These are phyloP conservation scores for Mycena metata DNA, from an alignment of 768 basidiomycete species.

Conservation along the genomic window DNA sequence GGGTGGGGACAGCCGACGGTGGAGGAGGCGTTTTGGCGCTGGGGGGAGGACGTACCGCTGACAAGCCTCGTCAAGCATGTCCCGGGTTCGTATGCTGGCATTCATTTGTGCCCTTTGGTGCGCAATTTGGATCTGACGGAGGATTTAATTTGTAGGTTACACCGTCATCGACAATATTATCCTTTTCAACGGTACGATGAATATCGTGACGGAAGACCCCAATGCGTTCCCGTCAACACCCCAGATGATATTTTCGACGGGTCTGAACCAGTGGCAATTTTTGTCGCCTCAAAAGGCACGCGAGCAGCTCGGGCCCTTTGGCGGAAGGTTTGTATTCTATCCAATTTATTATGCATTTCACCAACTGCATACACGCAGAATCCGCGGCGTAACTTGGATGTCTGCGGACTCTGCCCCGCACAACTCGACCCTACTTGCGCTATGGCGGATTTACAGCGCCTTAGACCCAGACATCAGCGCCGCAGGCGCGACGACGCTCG, in stretches of 20 bases:
- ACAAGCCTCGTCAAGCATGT: conserved; percentile 73
- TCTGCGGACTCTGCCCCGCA: conserved; percentile 66
- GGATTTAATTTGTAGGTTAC: conserved; percentile 66
- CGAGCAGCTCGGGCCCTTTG: conserved; percentile 62
- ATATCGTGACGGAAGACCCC: conserved; percentile 78
- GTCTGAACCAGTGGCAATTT: conserved; percentile 69
- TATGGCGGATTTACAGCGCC: conserved; percentile 32
- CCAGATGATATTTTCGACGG: conserved; percentile 63
- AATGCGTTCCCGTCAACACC: conserved; percentile 69
- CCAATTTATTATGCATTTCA: background rate
- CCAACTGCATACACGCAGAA: conserved; percentile 50
- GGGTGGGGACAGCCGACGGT: conserved; percentile 54
- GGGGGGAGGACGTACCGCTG: conserved; percentile 68
- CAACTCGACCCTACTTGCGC: conserved; percentile 78
- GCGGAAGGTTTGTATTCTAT: conserved; percentile 61
- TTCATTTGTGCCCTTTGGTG: no score
- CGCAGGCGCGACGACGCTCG: conserved; percentile 64
- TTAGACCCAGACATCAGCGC: conserved; percentile 49
- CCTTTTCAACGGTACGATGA: conserved; percentile 78
- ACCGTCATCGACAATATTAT: conserved; percentile 89
- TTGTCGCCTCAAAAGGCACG: conserved; percentile 66
- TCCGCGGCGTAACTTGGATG: conserved; percentile 81
- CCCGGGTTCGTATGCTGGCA: conserved; percentile 62
- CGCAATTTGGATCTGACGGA: background rate
- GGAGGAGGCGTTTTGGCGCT: conserved; percentile 67